phyloP scores from a whole-genome alignment of 257 asterid genomes.

The Nicotiana noctiflora region DNA sequence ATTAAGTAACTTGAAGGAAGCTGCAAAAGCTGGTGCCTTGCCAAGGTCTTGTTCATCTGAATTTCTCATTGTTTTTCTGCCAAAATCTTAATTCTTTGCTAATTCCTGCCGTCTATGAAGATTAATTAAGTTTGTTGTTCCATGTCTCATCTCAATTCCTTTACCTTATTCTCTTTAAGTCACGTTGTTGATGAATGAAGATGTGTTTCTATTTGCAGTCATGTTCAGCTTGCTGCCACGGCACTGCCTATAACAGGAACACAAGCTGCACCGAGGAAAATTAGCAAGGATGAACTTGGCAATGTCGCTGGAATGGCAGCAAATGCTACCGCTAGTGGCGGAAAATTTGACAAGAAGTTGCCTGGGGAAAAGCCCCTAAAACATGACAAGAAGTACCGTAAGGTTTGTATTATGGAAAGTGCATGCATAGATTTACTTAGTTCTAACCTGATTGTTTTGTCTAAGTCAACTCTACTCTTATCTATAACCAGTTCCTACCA shows the following conservation, averaged over 20 bases:
- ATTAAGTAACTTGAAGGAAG: slow-evolving; percentile 65
- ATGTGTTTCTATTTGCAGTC: slow-evolving; percentile 43
- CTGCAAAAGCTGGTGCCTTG: slow-evolving; percentile 75
- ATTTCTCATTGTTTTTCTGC: not conserved
- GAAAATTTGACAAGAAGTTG: slow-evolving; percentile 92
- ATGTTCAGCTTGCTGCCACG: slow-evolving; percentile 81
- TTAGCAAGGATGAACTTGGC: slow-evolving; percentile 75
- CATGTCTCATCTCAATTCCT: not conserved
- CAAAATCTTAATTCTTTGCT: not conserved
- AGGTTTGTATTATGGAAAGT: slow-evolving; percentile 39
- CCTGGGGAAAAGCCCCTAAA: slow-evolving; percentile 80
- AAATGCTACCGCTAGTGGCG: slow-evolving; percentile 94
- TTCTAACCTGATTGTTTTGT: not conserved
- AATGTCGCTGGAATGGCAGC: slow-evolving; percentile 97
- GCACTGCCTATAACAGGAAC: slow-evolving; percentile 87
- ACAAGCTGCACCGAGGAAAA: slow-evolving; percentile 51
- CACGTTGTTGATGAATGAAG: no score
- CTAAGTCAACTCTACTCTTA: not conserved
- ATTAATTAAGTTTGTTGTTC: not conserved
- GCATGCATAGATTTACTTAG: not conserved
- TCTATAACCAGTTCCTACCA: slow-evolving; percentile 60
- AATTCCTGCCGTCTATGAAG: not conserved
- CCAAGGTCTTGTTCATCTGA: slow-evolving; percentile 54
- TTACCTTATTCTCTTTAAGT: no score
- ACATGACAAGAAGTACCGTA: slow-evolving; percentile 87